Evolutionary conservation across 106 monocot species (phyloP).

Genomic region (Phalaenopsis aphrodite): DNA sequence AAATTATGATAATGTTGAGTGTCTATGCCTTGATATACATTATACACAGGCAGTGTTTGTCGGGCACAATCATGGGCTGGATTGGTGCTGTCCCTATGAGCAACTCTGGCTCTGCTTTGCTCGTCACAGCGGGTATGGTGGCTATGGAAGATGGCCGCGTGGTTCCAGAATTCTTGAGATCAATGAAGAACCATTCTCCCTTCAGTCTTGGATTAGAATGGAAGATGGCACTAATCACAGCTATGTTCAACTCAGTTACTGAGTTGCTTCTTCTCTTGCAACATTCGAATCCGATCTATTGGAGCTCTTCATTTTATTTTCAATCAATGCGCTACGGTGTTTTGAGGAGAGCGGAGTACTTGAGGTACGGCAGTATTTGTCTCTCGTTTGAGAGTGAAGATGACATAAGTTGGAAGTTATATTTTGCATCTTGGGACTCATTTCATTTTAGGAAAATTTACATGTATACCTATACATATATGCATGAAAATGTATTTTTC

Average conservation of each 20-base stretch:
- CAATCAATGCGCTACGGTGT: too few relatives aligned
- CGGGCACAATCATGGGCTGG: constrained; percentile 89
- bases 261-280: background rate
- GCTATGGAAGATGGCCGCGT: constrained; percentile 73
- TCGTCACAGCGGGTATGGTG: constrained; percentile 81
- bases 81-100: constrained; percentile 87
- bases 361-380: too few relatives aligned
- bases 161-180: constrained; percentile 72
- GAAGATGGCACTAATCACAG: constrained; percentile 65
- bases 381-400: too few relatives aligned
- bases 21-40: background rate
- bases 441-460: too few relatives aligned
- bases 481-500: too few relatives aligned
- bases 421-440: too few relatives aligned
- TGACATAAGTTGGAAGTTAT: too few relatives aligned
- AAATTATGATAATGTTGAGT: background rate
- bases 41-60: constrained; percentile 66
- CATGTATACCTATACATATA: too few relatives aligned
- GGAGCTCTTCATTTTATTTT: too few relatives aligned
- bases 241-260: background rate
- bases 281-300: too few relatives aligned
- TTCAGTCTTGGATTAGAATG: constrained; percentile 84
- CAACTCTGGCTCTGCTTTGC: constrained; percentile 84
- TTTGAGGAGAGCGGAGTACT: too few relatives aligned
- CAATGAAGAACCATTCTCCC: constrained; percentile 45